Evolutionary conservation across 192 early-diverging fungal species (phyloP).

Genomic region (Piromyces finnis): DNA sequence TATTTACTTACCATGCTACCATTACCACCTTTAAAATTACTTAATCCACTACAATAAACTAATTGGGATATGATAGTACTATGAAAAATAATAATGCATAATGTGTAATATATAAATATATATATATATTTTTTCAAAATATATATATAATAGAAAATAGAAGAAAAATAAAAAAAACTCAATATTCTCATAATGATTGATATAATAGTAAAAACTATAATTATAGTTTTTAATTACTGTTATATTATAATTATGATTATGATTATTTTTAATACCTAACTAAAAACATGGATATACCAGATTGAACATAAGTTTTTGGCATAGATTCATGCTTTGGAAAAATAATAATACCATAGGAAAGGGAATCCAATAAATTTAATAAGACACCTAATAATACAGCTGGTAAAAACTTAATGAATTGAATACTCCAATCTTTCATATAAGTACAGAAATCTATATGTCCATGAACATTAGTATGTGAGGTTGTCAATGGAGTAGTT

Average conservation of each 20-base stretch:
- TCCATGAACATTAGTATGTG: too few species aligned
- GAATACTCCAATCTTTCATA: neutral
- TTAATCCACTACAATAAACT: conserved; percentile 63
- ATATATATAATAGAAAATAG: conserved; percentile 2
- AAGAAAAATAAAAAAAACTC: conserved; percentile 6
- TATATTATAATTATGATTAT: too few species aligned
- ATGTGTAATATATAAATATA: too few species aligned
- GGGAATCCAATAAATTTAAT: conserved; percentile 81
- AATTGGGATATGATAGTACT: conserved; percentile 39
- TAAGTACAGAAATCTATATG: too few species aligned
- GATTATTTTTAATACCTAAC: conserved; percentile 36
- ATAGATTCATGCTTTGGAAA: conserved; percentile 59
- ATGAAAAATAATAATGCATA: neutral
- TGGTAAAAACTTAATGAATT: conserved; percentile 24
- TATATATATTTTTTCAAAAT: neutral
- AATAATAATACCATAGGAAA: conserved; percentile 60
- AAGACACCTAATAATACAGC: conserved; percentile 79
- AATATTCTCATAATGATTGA: neutral
- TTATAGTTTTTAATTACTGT: too few species aligned
- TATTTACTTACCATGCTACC: conserved; percentile 74
- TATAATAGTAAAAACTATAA: conserved; percentile 13
- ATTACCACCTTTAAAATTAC: conserved; percentile 76
- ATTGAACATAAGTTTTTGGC: conserved; percentile 20
- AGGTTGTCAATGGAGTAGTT: neutral
- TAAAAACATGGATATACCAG: conserved; percentile 92